Conservation (phyloP, 345 rosid genomes). For the Gossypium turneri region DNA sequence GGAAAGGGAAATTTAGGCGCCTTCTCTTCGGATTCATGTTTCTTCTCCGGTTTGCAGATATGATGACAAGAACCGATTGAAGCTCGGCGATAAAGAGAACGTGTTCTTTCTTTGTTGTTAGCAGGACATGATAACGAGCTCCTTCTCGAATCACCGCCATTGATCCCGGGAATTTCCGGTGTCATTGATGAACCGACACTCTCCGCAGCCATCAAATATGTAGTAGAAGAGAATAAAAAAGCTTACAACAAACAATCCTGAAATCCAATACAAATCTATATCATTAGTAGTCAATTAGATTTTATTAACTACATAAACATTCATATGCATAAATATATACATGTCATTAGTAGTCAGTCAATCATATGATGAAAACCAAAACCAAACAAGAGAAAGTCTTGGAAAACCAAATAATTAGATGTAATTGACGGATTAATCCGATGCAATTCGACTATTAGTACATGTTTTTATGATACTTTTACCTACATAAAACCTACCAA, state of each 20-base stretch:
- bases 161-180: conserved; percentile 26
- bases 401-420: too few species aligned
- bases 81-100: conserved; percentile 64
- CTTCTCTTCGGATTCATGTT: conserved; percentile 43
- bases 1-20: conserved; percentile 34
- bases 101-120: conserved; percentile 30
- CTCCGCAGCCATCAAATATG: conserved; percentile 46
- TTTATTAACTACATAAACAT: background rate
- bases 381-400: too few species aligned
- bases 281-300: background rate
- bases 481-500: background rate
- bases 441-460: too few species aligned
- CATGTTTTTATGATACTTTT: too few species aligned
- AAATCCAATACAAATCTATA: background rate
- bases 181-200: conserved; percentile 25
- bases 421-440: too few species aligned
- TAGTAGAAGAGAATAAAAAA: conserved; percentile 1
- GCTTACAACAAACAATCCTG: conserved; percentile 14
- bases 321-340: background rate
- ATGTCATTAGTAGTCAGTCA: too few species aligned
- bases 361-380: too few species aligned
- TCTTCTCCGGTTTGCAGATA: conserved; percentile 65
- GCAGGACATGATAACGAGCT: conserved; percentile 38
- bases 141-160: conserved; percentile 36
- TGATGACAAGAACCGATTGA: conserved; percentile 80